Base-by-base conservation (phyloP, 495 filamentous ascomycete species). In the Aspergillus sclerotiicarbonarius region DNA sequence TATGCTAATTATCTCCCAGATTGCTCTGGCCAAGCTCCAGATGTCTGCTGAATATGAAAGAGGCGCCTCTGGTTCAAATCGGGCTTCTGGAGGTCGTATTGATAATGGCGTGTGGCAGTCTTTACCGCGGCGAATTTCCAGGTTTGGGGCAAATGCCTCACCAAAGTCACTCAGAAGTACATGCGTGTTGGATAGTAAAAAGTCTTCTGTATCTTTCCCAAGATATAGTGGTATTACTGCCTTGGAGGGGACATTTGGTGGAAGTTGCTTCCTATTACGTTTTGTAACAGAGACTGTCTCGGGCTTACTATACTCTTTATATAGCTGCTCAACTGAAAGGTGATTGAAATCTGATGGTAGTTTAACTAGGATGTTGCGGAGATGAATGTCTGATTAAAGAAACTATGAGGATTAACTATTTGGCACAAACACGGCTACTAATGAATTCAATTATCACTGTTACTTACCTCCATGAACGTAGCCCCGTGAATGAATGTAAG, bases 281-380 rank as follows among this genome's bases (percentile, higher is more conserved):
- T 18, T 57, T 18, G 59, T 69, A 31, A 71, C 58, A 18, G 61
- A 43, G 37, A 48, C 62, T 21, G 33, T 56, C 32, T 58, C 51
- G 0, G 70, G 73, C 3, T 62, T 32, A 0, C 71, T 61, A 53
- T 68, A 76, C 29, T 64, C 60, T 16, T 58, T 51, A 50, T 75
- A 71, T 7, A 76, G 45, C 35, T 70, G 16, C 16, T 67, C 56
- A 15, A 71, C 55, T 6, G 68, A 67, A 20, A 73, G 58, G 8
- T 67, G 20, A 57, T 56, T 57, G 41, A 77, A 63, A 31, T 43
- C 62, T 12, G 57, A 64, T 16, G 72, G 72, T 1, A 74, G 61
- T 37, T 74, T 68, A 20, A 76, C 50, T 12, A 77, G 56, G 18
- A 71, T 41, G 30, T 77, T 79, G 12, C 63, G 48, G 6, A 76